Percentiles rank a stretch among this genome's conserved stretches.
phyloP scores from a whole-genome alignment of 306 rosid genomes.

The barrel medic (Medicago truncatula) region DNA sequence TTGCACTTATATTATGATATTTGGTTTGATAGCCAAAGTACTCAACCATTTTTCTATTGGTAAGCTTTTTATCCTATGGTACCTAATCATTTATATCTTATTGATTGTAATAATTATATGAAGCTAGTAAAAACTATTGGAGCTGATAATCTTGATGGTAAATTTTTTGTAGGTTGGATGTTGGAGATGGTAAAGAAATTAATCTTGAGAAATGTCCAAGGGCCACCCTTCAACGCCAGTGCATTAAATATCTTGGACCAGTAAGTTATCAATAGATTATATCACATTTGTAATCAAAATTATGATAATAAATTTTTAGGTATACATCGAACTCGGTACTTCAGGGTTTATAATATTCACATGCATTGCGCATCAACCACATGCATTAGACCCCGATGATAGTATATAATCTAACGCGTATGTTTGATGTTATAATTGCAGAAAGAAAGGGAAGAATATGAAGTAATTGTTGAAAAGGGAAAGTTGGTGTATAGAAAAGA shows the following conservation, averaged over 20 bases:
- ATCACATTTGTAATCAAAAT: neutral
- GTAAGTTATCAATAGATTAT: constrained; percentile 50
- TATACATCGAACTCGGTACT: neutral
- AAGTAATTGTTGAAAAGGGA: constrained; percentile 79
- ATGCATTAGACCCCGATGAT: too few species aligned
- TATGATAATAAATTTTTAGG: neutral
- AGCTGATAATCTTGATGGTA: constrained; percentile 18
- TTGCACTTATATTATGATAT: constrained; percentile 85
- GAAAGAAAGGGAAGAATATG: constrained; percentile 87
- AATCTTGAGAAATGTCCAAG: constrained; percentile 77
- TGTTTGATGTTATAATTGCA: constrained; percentile 44
- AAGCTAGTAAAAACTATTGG: neutral
- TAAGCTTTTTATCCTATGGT: constrained; percentile 34
- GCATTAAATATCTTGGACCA: constrained; percentile 89
- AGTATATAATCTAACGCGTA: neutral
- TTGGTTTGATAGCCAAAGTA: constrained; percentile 88
- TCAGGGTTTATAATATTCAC: too few species aligned
- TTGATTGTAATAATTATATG: neutral
- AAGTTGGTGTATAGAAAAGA: constrained; percentile 58
- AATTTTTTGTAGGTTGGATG: constrained; percentile 72
- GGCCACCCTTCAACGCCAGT: constrained; percentile 69
- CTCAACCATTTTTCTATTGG: constrained; percentile 98
- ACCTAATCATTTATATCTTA: neutral
- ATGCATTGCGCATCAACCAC: too few species aligned
- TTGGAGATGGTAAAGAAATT: constrained; percentile 93